phyloP scores from a whole-genome alignment of 2,329 filamentous ascomycete genomes.

The Pestalotiopsis sp. region DNA sequence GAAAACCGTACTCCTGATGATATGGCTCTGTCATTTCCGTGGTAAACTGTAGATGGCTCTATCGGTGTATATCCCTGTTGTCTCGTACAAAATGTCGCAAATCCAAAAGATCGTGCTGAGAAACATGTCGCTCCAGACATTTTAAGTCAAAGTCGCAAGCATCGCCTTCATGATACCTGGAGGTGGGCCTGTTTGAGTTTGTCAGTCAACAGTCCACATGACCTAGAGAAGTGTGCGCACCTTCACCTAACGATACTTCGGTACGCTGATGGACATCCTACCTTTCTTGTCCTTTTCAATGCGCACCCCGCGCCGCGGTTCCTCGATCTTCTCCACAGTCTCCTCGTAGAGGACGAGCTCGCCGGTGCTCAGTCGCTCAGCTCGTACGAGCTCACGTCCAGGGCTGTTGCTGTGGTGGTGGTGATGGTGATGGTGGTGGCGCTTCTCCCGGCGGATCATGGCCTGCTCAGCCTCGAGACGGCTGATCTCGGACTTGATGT shows the following conservation, averaged over 20 bases:
- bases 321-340: conserved; percentile 56
- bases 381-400: conserved; percentile 57
- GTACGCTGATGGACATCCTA: conserved; percentile 88
- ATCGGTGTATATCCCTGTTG: background rate
- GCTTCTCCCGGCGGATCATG: conserved; percentile 20
- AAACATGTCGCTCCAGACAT: background rate
- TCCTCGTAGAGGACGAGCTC: conserved; percentile 67
- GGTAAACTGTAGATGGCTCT: background rate
- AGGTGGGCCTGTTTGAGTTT: conserved; percentile 56
- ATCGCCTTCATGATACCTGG: conserved; percentile 68
- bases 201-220: background rate
- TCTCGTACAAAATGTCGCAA: background rate
- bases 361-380: conserved; percentile 61
- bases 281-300: conserved; percentile 93
- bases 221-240: conserved; percentile 36
- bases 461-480: conserved; percentile 67
- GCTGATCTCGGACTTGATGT: conserved; percentile 74
- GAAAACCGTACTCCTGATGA: background rate
- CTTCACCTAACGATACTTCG: conserved; percentile 63
- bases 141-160: conserved; percentile 70
- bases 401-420: conserved; percentile 41
- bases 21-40: background rate
- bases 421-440: conserved; percentile 23
- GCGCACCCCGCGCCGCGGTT: conserved; percentile 60
- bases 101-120: background rate